Conservation (phyloP, 306 rosid species). For the Vigna mungo region DNA sequence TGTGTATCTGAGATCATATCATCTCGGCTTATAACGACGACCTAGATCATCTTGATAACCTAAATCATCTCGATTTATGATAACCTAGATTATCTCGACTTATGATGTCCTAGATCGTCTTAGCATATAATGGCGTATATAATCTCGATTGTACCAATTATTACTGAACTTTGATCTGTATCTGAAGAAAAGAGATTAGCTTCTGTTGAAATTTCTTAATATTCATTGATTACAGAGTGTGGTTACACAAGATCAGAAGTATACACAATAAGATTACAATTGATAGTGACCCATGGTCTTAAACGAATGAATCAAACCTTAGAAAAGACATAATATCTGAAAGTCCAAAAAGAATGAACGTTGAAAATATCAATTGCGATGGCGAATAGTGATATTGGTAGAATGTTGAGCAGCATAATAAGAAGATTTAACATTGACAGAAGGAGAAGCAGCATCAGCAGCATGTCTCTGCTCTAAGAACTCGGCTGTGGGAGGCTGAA, state of each 20-base stretch:
- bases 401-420: slow-evolving; percentile 33
- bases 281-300: slow-evolving; percentile 23
- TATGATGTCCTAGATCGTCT: too few species aligned
- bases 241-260: slow-evolving; percentile 29
- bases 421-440: slow-evolving; percentile 20
- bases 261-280: slow-evolving; percentile 44
- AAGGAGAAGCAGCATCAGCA: background rate
- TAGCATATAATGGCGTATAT: too few species aligned
- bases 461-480: slow-evolving; percentile 48
- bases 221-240: slow-evolving; percentile 2
- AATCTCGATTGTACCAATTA: too few species aligned
- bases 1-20: too few species aligned
- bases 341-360: slow-evolving; percentile 13
- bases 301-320: slow-evolving; percentile 41
- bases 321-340: slow-evolving; percentile 30
- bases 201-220: background rate
- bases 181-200: background rate
- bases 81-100: too few species aligned
- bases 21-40: too few species aligned
- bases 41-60: too few species aligned
- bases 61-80: too few species aligned
- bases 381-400: slow-evolving; percentile 28
- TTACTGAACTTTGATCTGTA: background rate
- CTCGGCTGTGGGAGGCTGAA: slow-evolving; percentile 52
- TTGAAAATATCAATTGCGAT: slow-evolving; percentile 35